phyloP scores from a whole-genome alignment of 768 basidiomycete species.

The Pulveroboletus sp. region DNA sequence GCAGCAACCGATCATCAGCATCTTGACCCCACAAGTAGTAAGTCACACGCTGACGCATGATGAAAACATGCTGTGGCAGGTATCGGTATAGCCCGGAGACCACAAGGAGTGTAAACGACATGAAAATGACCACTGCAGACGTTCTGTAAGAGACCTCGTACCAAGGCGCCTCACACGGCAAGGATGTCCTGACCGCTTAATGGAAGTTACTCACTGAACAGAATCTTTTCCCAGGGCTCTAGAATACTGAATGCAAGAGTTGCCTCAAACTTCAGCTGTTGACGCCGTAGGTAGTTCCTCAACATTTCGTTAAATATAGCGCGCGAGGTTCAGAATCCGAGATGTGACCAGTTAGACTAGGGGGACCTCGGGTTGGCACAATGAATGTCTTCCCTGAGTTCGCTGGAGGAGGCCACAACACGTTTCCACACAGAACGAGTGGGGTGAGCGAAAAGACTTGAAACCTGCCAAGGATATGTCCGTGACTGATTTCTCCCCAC shows the following conservation, averaged over 20 bases:
- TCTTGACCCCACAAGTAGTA: slow-evolving; percentile 66
- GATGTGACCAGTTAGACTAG: background rate
- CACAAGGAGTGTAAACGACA: slow-evolving; percentile 41
- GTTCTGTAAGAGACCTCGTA: slow-evolving; percentile 5
- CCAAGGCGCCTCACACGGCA: background rate
- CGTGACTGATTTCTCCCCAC: slow-evolving; percentile 15
- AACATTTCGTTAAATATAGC: slow-evolving; percentile 22
- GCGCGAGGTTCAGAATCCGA: background rate
- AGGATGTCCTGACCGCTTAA: background rate
- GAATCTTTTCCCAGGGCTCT: slow-evolving; percentile 66
- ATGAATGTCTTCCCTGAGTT: background rate
- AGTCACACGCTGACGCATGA: slow-evolving; percentile 49
- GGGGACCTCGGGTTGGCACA: background rate
- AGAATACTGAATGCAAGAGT: slow-evolving; percentile 59
- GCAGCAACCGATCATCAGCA: slow-evolving; percentile 31
- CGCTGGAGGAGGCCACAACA: background rate
- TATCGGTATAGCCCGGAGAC: slow-evolving; percentile 51
- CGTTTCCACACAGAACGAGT: background rate
- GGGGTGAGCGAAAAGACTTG: too few species aligned
- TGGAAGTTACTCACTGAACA: slow-evolving; percentile 45
- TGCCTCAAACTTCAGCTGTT: slow-evolving; percentile 39
- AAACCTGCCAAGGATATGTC: too few species aligned
- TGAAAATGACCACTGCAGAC: slow-evolving; percentile 39
- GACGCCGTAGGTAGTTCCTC: slow-evolving; percentile 29
- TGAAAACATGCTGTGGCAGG: slow-evolving; percentile 53